Conservation (phyloP, 164 flowering plant species). For the Euptelea pleiosperma region DNA sequence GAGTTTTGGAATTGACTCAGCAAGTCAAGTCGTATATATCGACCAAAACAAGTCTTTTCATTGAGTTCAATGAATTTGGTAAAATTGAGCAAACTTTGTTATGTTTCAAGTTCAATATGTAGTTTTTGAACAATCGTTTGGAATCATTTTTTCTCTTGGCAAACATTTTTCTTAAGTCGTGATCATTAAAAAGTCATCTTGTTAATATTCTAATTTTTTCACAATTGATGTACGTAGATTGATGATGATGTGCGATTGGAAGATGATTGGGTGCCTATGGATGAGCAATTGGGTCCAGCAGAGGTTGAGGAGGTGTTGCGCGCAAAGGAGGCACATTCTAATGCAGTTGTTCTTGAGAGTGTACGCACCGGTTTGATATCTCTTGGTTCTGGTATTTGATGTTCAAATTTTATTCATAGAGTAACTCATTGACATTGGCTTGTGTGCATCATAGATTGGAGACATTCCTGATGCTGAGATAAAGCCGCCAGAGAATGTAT, state of each 20-base stretch:
- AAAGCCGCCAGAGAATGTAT: constrained; percentile 90
- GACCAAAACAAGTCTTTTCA: too few species aligned
- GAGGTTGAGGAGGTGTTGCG: constrained; percentile 83
- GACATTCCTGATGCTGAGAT: constrained; percentile 97
- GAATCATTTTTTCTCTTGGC: neutral
- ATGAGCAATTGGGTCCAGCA: constrained; percentile 56
- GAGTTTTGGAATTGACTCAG: neutral
- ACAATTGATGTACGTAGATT: constrained; percentile 31
- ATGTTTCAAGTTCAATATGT: neutral
- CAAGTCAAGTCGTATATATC: too few species aligned
- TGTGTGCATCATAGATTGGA: constrained; percentile 60
- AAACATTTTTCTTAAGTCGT: neutral
- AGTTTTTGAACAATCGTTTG: neutral
- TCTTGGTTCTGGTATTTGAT: neutral
- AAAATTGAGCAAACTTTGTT: neutral
- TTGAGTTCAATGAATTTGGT: neutral
- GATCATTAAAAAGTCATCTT: neutral
- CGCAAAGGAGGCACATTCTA: constrained; percentile 75
- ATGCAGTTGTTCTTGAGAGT: constrained; percentile 91
- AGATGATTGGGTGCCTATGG: constrained; percentile 98
- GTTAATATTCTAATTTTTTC: neutral
- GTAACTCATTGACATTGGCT: constrained; percentile 4
- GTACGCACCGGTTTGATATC: constrained; percentile 35
- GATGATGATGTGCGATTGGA: constrained; percentile 87
- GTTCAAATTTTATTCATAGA: neutral